Evolutionary conservation across 495 filamentous ascomycete genomes (phyloP), one percentile per base, ranked within the genome.

Genomic region (Penicillium waksmanii): DNA sequence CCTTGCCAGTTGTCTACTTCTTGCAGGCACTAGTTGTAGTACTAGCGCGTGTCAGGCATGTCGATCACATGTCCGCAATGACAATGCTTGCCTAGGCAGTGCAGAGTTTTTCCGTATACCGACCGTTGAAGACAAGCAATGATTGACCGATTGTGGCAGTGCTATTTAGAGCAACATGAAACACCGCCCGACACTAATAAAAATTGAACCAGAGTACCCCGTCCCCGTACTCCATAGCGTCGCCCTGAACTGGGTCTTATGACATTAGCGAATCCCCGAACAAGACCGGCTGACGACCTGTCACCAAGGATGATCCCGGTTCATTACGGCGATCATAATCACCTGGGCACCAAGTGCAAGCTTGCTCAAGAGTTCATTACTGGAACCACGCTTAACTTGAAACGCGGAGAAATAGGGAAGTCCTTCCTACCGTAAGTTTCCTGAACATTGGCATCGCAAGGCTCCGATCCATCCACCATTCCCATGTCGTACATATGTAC

Each of bases 371-470:
- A 31, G 51, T 8, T 36, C 17, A 31, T 23, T 18, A 17, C 15
- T 51, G 58, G 25, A 35, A 43, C 44, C 12, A 35, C 47, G 25
- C 35, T 60, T 8, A 50, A 60, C 15, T 3, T 56, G 58, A 56
- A 61, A 61, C 52, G 58, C 35, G 51, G 52, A 55, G 52, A 44
- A 18, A 55, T 48, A 48, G 46, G 46, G 46, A 48, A 27, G 46
- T 48, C 46, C 46, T 48, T 48, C 46, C 46, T 6, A 48, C 46
- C 46, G 42, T 44, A 7, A 44, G n/a, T 44, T 44, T 44, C 42
- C 42, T 17, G 17, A 3, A 10, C 15, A 44, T 44, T 44, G 42
- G 42, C 42, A 44, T 44, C 42, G 42, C 42, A 44, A 44, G 42
- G 42, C 42, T 44, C 42, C 42, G 42, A 18, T 44, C 42, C 42